Conservation (phyloP, 2,329 filamentous ascomycete species). For the Beauveria sp. region DNA sequence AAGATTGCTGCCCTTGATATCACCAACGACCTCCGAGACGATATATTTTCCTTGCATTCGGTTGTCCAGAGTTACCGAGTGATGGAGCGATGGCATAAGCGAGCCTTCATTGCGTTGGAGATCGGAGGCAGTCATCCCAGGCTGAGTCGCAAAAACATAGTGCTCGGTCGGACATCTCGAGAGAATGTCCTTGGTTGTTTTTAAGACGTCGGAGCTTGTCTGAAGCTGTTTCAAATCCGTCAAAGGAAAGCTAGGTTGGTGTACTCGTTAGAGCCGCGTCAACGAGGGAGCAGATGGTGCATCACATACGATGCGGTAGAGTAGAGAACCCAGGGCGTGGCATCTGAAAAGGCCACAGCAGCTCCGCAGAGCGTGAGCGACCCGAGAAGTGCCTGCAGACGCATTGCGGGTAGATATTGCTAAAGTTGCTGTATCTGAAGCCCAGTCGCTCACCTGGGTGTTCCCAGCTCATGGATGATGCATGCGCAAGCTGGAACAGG, state of each 20-base stretch:
- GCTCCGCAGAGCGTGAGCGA: slow-evolving; percentile 49
- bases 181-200: slow-evolving; percentile 44
- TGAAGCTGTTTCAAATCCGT: slow-evolving; percentile 38
- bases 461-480: neutral
- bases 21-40: slow-evolving; percentile 52
- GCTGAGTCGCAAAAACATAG: slow-evolving; percentile 74
- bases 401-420: slow-evolving; percentile 38
- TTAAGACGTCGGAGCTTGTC: slow-evolving; percentile 36
- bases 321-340: slow-evolving; percentile 82
- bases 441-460: neutral
- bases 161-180: slow-evolving; percentile 61
- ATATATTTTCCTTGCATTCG: slow-evolving; percentile 33
- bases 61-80: slow-evolving; percentile 26
- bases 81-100: slow-evolving; percentile 47
- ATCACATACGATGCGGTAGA: slow-evolving; percentile 69
- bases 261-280: neutral
- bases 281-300: slow-evolving; percentile 6
- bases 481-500: neutral
- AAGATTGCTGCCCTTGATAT: slow-evolving; percentile 34
- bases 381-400: slow-evolving; percentile 42
- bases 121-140: slow-evolving; percentile 64
- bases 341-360: slow-evolving; percentile 70
- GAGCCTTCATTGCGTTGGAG: slow-evolving; percentile 44
- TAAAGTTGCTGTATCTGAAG: slow-evolving; percentile 12
- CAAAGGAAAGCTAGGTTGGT: slow-evolving; percentile 20